These are phyloP conservation scores for Croton setiger DNA, from an alignment of 441 rosid genomes.

Conservation along the genomic window DNA sequence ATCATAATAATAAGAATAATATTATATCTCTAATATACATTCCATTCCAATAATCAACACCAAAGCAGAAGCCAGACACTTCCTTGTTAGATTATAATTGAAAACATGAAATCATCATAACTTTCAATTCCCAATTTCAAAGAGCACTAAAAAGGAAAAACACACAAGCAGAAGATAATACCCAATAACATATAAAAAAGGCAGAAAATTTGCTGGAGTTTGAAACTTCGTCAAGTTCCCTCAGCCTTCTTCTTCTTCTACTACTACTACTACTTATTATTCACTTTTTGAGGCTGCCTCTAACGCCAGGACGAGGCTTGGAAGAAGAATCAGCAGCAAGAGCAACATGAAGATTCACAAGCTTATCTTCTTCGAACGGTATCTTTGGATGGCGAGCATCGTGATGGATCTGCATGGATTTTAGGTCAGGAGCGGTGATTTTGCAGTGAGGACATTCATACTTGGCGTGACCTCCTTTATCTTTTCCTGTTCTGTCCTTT, in stretches of 20 bases:
- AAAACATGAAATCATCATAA: not conserved
- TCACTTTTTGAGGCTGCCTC: constrained; percentile 75
- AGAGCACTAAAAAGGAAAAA: not conserved
- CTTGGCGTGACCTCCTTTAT: constrained; percentile 97
- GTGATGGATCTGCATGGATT: constrained; percentile 96
- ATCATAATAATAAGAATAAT: not conserved
- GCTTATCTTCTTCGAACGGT: constrained; percentile 61
- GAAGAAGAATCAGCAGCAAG: constrained; percentile 11
- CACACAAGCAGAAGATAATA: not conserved
- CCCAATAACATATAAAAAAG: not conserved
- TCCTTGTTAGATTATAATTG: not conserved
- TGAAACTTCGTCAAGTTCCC: not conserved
- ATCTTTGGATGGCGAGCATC: constrained; percentile 88
- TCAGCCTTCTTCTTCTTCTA: constrained; percentile 11
- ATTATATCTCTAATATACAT: not conserved
- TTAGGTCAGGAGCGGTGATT: constrained; percentile 68
- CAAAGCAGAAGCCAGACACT: not conserved
- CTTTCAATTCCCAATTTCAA: not conserved
- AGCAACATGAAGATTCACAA: constrained; percentile 55
- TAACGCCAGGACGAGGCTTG: constrained; percentile 53
- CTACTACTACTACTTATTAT: too few relatives aligned
- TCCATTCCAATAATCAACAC: constrained; percentile 4
- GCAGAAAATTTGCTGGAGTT: not conserved
- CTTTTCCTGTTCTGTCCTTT: constrained; percentile 67
- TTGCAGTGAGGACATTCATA: constrained; percentile 95